Evolutionary conservation across 208 protist species (phyloP).

Genomic region (Porcisia hertigi): DNA sequence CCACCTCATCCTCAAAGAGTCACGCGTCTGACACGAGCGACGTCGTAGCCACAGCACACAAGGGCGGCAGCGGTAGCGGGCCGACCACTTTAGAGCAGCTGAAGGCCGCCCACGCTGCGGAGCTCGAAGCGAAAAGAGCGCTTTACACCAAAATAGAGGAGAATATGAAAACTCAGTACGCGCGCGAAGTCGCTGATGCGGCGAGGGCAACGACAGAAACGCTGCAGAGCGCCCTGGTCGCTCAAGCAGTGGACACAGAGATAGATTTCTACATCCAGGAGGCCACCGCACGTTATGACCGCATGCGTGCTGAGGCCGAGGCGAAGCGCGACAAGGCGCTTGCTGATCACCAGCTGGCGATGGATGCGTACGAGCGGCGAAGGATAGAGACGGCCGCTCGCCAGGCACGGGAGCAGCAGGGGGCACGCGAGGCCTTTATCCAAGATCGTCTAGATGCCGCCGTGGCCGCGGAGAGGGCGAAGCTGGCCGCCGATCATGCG

Average conservation of each 20-base stretch:
- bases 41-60: neutral
- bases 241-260: slow-evolving; percentile 55
- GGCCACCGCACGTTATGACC: slow-evolving; percentile 37
- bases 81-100: slow-evolving; percentile 19
- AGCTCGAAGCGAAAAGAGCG: slow-evolving; percentile 22
- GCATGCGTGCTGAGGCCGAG: slow-evolving; percentile 43
- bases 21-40: slow-evolving; percentile 3
- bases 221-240: slow-evolving; percentile 36
- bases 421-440: slow-evolving; percentile 48
- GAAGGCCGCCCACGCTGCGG: slow-evolving; percentile 33
- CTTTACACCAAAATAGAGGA: slow-evolving; percentile 47
- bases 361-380: slow-evolving; percentile 47
- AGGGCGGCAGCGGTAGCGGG: neutral
- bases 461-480: slow-evolving; percentile 35
- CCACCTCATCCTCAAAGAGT: slow-evolving; percentile 6
- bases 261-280: slow-evolving; percentile 52
- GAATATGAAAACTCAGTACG: slow-evolving; percentile 41
- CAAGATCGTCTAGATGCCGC: slow-evolving; percentile 33
- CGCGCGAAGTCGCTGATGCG: slow-evolving; percentile 31
- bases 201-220: slow-evolving; percentile 20
- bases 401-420: slow-evolving; percentile 32
- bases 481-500: slow-evolving; percentile 33
- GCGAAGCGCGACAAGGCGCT: slow-evolving; percentile 53
- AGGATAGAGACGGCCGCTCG: slow-evolving; percentile 33
- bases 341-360: slow-evolving; percentile 39